Evolutionary conservation across 768 basidiomycete species (phyloP).

Genomic region (Ephemerocybe angulata): DNA sequence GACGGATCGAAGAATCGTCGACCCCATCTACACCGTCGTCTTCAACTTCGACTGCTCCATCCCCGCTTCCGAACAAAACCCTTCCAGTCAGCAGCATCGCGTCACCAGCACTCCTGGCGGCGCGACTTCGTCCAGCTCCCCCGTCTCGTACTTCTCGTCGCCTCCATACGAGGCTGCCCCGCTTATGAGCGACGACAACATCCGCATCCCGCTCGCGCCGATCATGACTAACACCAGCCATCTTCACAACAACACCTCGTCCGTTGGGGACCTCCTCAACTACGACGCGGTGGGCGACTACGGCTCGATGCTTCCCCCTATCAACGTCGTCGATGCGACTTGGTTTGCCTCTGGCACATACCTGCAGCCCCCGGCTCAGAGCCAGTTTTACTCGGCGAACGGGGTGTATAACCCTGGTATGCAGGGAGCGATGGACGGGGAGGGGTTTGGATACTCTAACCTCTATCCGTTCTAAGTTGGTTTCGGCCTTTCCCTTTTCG

Average conservation of each 20-base stretch:
- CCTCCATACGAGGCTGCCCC: neutral
- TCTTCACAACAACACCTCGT: neutral
- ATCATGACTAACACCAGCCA: neutral
- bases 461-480: constrained; percentile 10
- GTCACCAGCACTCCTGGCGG: neutral
- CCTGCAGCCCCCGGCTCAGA: neutral
- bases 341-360: constrained; percentile 1
- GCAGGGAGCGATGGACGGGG: constrained; percentile 1
- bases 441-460: constrained; percentile 3
- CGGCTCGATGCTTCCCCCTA: neutral
- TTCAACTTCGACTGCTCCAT: constrained; percentile 6
- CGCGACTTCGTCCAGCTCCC: neutral
- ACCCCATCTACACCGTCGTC: constrained; percentile 10
- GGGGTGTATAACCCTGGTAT: neutral
- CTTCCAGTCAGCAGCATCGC: neutral
- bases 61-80: neutral
- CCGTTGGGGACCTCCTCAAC: neutral
- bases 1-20: neutral
- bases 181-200: neutral
- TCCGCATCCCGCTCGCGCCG: constrained; percentile 1
- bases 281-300: neutral
- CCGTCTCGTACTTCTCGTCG: neutral
- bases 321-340: neutral
- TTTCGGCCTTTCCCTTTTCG: neutral
- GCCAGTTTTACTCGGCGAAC: constrained; percentile 3